Evolutionary conservation across 768 basidiomycete species (phyloP).

Genomic region (Amanita inopinata): DNA sequence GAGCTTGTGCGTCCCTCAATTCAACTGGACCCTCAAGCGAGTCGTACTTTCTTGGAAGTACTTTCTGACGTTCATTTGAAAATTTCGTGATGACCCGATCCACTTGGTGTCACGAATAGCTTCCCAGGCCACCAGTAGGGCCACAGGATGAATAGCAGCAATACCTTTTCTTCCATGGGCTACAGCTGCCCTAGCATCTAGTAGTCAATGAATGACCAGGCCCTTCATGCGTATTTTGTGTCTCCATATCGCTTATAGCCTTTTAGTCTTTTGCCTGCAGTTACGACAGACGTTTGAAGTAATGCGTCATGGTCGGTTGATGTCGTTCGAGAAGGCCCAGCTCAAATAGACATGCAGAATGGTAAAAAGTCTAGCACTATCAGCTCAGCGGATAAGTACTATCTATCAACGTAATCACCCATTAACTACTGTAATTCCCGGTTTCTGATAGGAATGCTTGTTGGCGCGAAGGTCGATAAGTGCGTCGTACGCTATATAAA

Average conservation of each 20-base stretch:
- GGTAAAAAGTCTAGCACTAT: conserved; percentile 4
- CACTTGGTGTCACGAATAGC: no score
- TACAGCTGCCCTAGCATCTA: no score
- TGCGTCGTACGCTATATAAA: conserved; percentile 1
- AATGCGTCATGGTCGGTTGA: not conserved
- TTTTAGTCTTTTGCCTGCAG: not conserved
- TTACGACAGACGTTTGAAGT: not conserved
- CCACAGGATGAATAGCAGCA: no score
- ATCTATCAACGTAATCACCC: no score
- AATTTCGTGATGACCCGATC: conserved; percentile 4
- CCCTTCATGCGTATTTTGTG: no score
- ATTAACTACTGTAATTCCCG: conserved; percentile 9
- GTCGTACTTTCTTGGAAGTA: conserved; percentile 2
- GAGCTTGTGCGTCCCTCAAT: conserved; percentile 3
- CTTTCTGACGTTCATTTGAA: conserved; percentile 9
- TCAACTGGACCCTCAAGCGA: conserved; percentile 2
- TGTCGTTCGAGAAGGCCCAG: not conserved
- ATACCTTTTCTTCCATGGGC: no score
- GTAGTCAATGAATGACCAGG: no score
- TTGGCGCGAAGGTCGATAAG: conserved; percentile 1
- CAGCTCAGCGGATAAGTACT: not conserved
- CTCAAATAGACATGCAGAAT: conserved; percentile 1
- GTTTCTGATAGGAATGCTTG: not conserved
- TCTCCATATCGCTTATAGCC: conserved; percentile 1
- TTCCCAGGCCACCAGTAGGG: no score